These are phyloP conservation scores for Amborella trichopoda DNA, from an alignment of 164 flowering plant species.

Conservation along the genomic window DNA sequence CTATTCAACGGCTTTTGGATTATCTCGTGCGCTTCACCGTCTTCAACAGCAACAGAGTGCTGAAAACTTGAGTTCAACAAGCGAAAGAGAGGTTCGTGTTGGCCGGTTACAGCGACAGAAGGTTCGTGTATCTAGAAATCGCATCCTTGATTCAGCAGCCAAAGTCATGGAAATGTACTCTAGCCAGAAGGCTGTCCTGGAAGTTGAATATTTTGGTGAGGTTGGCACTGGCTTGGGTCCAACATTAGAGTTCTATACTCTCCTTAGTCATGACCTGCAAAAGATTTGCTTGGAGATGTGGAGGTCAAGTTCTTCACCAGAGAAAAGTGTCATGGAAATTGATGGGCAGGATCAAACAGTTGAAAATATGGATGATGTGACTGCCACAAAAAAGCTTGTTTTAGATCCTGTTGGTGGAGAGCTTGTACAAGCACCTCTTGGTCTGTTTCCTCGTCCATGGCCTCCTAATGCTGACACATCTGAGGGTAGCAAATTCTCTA, in stretches of 20 bases:
- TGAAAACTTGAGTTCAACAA: conserved; percentile 58
- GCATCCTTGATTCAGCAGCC: conserved; percentile 91
- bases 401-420: conserved; percentile 7
- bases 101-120: conserved; percentile 91
- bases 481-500: conserved; percentile 57
- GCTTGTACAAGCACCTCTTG: conserved; percentile 37
- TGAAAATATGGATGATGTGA: conserved; percentile 15
- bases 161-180: conserved; percentile 99
- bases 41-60: conserved; percentile 96
- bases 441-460: conserved; percentile 96
- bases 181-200: conserved; percentile 93
- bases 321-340: conserved; percentile 46
- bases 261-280: conserved; percentile 85
- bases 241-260: conserved; percentile 92
- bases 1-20: conserved; percentile 96
- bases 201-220: conserved; percentile 98
- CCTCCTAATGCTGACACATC: conserved; percentile 55
- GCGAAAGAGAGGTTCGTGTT: conserved; percentile 84
- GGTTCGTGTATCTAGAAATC: conserved; percentile 88
- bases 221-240: conserved; percentile 99
- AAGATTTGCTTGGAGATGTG: conserved; percentile 73
- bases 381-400: conserved; percentile 15
- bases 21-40: conserved; percentile 83
- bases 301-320: conserved; percentile 48
- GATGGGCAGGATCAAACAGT: conserved; percentile 32